These are phyloP conservation scores for sunflower (Helianthus annuus) DNA, from an alignment of 129 eudicot species.

Conservation along the genomic window HanXRQr2.0-SUNRISE NC_035437.2:163130174-163130673, in stretches of 20 bases:
- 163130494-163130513: no score
- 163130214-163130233: conserved; percentile 11
- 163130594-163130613: no score
- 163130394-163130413: no score
- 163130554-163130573: no score
- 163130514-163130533: not conserved
- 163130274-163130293: conserved; percentile 69
- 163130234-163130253: conserved; percentile 11
- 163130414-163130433: no score
- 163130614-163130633: no score
- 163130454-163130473: not conserved
- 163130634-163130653: no score
- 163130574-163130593: no score
- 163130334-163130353: not conserved
- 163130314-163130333: conserved; percentile 18
- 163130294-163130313: conserved; percentile 51
- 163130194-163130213: no score
- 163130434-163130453: not conserved
- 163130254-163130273: conserved; percentile 97
- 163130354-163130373: not conserved
- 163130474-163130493: not conserved
- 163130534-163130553: no score
- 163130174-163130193: not conserved
- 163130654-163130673: no score
- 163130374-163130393: no score